phyloP scores from a whole-genome alignment of 1,139 yeast genomes.

The Kurtzmaniella quercitrusa region DNA sequence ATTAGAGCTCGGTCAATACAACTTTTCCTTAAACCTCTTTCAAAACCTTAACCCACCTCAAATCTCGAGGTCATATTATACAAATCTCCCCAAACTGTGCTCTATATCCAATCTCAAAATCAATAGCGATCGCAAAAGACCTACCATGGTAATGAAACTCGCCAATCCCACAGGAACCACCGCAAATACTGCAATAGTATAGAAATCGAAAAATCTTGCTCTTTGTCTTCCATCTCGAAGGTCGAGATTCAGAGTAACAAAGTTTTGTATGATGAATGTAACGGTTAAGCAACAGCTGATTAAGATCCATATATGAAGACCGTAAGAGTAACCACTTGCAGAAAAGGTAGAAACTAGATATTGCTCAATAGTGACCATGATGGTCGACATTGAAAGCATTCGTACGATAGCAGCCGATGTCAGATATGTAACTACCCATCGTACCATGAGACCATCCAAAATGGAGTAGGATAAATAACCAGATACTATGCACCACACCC shows the following conservation, averaged over 20 bases:
- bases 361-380: slow-evolving; percentile 68
- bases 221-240: slow-evolving; percentile 36
- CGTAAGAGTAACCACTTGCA: slow-evolving; percentile 51
- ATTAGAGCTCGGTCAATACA: no score
- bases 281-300: slow-evolving; percentile 81
- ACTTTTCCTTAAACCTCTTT: no score
- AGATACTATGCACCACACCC: slow-evolving; percentile 81
- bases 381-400: slow-evolving; percentile 75
- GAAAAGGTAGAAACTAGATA: slow-evolving; percentile 58
- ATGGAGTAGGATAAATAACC: slow-evolving; percentile 82
- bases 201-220: slow-evolving; percentile 68
- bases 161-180: slow-evolving; percentile 97
- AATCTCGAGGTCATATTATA: not conserved
- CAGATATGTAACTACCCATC: slow-evolving; percentile 92
- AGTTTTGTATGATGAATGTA: slow-evolving; percentile 83
- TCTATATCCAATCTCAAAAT: slow-evolving; percentile 74
- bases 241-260: slow-evolving; percentile 81
- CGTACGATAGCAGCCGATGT: slow-evolving; percentile 85
- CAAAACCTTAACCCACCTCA: no score
- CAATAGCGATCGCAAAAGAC: slow-evolving; percentile 67
- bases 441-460: slow-evolving; percentile 81
- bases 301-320: slow-evolving; percentile 86
- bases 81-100: slow-evolving; percentile 10
- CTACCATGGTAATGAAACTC: slow-evolving; percentile 88
- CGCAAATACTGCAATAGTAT: slow-evolving; percentile 89